phyloP scores from a whole-genome alignment of 768 basidiomycete genomes.

The Royoungia palumana region DNA sequence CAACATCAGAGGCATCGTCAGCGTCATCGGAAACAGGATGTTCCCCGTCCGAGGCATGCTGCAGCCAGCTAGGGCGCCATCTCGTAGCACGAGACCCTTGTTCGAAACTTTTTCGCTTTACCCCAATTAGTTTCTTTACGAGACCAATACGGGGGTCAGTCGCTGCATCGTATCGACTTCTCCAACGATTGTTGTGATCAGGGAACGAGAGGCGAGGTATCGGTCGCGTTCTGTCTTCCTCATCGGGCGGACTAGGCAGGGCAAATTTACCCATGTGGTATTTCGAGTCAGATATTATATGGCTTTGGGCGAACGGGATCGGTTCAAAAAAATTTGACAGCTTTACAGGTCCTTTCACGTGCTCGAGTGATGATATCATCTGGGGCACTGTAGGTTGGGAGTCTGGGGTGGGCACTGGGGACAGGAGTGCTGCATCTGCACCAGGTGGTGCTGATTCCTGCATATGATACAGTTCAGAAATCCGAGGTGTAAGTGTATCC shows the following conservation, averaged over 20 bases:
- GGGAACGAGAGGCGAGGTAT: conserved; percentile 20
- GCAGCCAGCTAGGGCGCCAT: conserved; percentile 42
- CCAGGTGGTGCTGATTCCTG: conserved; percentile 28
- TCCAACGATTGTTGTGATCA: conserved; percentile 40
- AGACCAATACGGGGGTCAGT: conserved; percentile 75
- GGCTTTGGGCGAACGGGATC: conserved; percentile 66
- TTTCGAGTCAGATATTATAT: conserved; percentile 67
- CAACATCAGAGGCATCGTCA: conserved; percentile 38
- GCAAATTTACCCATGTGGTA: conserved; percentile 72
- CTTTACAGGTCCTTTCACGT: conserved; percentile 14
- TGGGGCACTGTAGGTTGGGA: conserved; percentile 53
- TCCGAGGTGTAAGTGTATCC: conserved; percentile 19
- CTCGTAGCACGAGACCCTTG: conserved; percentile 36
- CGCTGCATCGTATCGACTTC: conserved; percentile 48
- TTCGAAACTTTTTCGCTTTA: conserved; percentile 58
- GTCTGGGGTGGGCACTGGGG: conserved; percentile 50
- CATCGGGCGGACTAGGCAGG: conserved; percentile 60
- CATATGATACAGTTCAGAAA: conserved; percentile 20
- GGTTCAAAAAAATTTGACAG: conserved; percentile 55
- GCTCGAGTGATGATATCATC: conserved; percentile 41
- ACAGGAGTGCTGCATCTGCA: conserved; percentile 46
- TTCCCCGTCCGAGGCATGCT: conserved; percentile 49
- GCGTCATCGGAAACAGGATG: conserved; percentile 30
- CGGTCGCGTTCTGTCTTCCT: conserved; percentile 37
- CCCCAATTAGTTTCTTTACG: conserved; percentile 62